phyloP scores from a whole-genome alignment of 768 basidiomycete genomes.

The Calocybe indica region DNA sequence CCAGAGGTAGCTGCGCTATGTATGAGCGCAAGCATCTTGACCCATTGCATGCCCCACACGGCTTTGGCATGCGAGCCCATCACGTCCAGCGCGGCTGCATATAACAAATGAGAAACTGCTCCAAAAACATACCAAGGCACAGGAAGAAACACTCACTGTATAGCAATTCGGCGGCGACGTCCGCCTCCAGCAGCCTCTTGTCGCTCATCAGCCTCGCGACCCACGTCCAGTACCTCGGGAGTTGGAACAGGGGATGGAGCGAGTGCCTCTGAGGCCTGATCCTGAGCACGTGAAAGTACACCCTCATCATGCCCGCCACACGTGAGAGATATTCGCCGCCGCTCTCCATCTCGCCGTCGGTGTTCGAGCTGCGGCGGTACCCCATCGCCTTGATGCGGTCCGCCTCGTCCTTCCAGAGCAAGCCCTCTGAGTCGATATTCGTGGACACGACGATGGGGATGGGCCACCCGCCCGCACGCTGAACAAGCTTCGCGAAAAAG shows the following conservation, averaged over 20 bases:
- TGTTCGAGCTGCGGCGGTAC: slow-evolving; percentile 34
- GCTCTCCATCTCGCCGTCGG: slow-evolving; percentile 46
- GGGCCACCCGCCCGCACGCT: slow-evolving; percentile 86
- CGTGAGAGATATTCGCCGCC: slow-evolving; percentile 58
- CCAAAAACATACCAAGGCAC: slow-evolving; percentile 1
- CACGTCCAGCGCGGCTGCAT: slow-evolving; percentile 64
- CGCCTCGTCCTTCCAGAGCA: slow-evolving; percentile 36
- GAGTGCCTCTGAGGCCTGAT: slow-evolving; percentile 32
- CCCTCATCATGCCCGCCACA: slow-evolving; percentile 73
- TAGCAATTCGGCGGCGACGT: slow-evolving; percentile 62
- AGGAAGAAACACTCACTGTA: slow-evolving; percentile 43
- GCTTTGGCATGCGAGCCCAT: slow-evolving; percentile 53
- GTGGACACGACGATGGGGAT: slow-evolving; percentile 60
- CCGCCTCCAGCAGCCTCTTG: slow-evolving; percentile 42
- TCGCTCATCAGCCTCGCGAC: slow-evolving; percentile 57
- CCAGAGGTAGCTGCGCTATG: slow-evolving; percentile 60
- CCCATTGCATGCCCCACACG: slow-evolving; percentile 76
- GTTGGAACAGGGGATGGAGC: slow-evolving; percentile 49
- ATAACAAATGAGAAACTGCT: slow-evolving; percentile 5
- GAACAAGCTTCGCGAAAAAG: slow-evolving; percentile 80
- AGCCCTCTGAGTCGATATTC: slow-evolving; percentile 42
- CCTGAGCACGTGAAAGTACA: slow-evolving; percentile 75
- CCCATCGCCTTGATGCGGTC: slow-evolving; percentile 50
- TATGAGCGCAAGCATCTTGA: slow-evolving; percentile 62
- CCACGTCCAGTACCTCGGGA: slow-evolving; percentile 68